phyloP scores from a whole-genome alignment of 2,329 filamentous ascomycete genomes.

The Huntiella bhutanensis region DNA sequence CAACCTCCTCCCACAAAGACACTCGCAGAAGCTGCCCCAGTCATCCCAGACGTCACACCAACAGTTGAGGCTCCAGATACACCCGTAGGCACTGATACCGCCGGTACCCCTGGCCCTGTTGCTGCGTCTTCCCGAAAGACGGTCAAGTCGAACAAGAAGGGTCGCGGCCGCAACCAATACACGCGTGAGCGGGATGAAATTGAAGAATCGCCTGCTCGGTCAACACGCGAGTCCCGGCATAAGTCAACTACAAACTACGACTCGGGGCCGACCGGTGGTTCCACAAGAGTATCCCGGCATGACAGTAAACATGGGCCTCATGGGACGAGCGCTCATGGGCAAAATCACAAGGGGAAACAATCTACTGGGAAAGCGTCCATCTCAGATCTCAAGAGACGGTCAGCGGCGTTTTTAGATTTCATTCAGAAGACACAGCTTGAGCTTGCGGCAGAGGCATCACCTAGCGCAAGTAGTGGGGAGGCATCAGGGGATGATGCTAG shows the following conservation, averaged over 20 bases:
- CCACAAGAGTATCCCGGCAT: conserved; percentile 12
- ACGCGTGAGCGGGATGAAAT: conserved; percentile 53
- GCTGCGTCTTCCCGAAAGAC: conserved; percentile 36
- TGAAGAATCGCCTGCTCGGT: conserved; percentile 37
- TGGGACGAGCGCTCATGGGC: conserved; percentile 25
- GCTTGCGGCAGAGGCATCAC: conserved; percentile 46
- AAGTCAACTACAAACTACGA: conserved; percentile 4
- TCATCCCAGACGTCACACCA: not conserved
- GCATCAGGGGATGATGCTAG: conserved; percentile 13
- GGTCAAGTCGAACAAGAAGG: conserved; percentile 39
- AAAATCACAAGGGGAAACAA: conserved; percentile 33
- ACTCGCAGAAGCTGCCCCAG: not conserved
- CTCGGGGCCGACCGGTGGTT: not conserved
- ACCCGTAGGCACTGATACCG: conserved; percentile 14
- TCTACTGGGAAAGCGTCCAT: conserved; percentile 56
- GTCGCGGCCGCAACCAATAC: conserved; percentile 63
- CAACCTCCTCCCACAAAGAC: not conserved
- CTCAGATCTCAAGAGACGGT: conserved; percentile 73
- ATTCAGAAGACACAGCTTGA: conserved; percentile 80
- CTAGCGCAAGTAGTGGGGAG: conserved; percentile 20
- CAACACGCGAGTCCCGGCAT: conserved; percentile 25
- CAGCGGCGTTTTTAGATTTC: conserved; percentile 71
- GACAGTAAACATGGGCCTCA: conserved; percentile 21
- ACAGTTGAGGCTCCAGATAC: conserved; percentile 13
- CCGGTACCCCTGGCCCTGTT: conserved; percentile 20